These are phyloP conservation scores for Boletus patriciae DNA, from an alignment of 768 basidiomycete species.

Conservation along the genomic window DNA sequence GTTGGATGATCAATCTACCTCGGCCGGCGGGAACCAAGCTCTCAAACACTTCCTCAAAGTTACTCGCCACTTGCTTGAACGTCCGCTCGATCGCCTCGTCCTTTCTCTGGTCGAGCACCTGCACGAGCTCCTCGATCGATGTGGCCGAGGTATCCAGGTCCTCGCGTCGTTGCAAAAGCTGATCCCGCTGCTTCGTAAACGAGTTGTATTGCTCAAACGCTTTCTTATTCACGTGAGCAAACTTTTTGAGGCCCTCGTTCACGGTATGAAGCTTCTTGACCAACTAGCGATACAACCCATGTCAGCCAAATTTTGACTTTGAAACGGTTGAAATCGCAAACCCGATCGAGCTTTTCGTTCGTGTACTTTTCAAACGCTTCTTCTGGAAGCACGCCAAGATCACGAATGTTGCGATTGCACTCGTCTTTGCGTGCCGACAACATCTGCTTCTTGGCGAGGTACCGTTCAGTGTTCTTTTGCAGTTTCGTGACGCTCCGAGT, in stretches of 20 bases:
- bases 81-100: slow-evolving; percentile 99
- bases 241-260: slow-evolving; percentile 93
- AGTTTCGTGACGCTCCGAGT: slow-evolving; percentile 82
- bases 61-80: slow-evolving; percentile 96
- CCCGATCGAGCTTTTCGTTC: slow-evolving; percentile 82
- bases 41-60: slow-evolving; percentile 97
- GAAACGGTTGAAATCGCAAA: slow-evolving; percentile 37
- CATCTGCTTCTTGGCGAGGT: slow-evolving; percentile 89
- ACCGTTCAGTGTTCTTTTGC: slow-evolving; percentile 94
- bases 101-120: slow-evolving; percentile 93
- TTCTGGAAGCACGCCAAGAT: slow-evolving; percentile 93
- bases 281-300: slow-evolving; percentile 50
- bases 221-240: slow-evolving; percentile 98
- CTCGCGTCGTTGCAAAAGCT: slow-evolving; percentile 79
- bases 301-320: background rate
- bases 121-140: slow-evolving; percentile 90
- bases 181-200: slow-evolving; percentile 96
- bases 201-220: slow-evolving; percentile 98
- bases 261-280: slow-evolving; percentile 90
- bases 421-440: slow-evolving; percentile 84
- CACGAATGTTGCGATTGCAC: slow-evolving; percentile 92
- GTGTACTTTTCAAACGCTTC: slow-evolving; percentile 97
- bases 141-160: slow-evolving; percentile 88
- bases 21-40: slow-evolving; percentile 92
- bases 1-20: slow-evolving; percentile 90